These are phyloP conservation scores for Gastrolobium villosum DNA, from an alignment of 306 rosid genomes.

Conservation along the genomic window DNA sequence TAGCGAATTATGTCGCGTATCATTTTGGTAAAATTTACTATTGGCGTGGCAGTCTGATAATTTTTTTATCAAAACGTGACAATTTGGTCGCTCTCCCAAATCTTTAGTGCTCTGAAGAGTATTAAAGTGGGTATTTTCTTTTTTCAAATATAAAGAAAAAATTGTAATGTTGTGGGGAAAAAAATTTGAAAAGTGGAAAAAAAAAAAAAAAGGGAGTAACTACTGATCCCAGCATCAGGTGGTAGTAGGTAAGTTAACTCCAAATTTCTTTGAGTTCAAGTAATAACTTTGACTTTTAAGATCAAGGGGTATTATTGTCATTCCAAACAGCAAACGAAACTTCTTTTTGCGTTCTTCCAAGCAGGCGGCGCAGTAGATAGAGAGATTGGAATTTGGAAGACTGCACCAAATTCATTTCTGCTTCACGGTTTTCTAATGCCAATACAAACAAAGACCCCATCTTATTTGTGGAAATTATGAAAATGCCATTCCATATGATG, in stretches of 20 bases:
- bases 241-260: slow-evolving; percentile 3
- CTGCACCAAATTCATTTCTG: slow-evolving; percentile 6
- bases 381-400: not conserved
- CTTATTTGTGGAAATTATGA: not conserved
- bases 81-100: no score
- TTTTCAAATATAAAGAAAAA: no score
- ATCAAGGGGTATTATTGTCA: not conserved
- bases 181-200: no score
- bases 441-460: not conserved
- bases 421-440: slow-evolving; percentile 5
- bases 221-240: not conserved
- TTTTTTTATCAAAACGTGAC: no score
- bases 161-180: no score
- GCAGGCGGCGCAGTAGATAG: slow-evolving; percentile 45
- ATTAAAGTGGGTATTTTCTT: no score
- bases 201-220: no score
- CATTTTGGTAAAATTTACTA: no score
- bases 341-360: slow-evolving; percentile 15
- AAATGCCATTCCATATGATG: not conserved
- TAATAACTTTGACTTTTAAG: slow-evolving; percentile 46
- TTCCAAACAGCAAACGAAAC: not conserved
- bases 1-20: no score
- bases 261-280: slow-evolving; percentile 44
- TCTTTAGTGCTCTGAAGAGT: no score
- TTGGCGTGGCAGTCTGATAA: no score